Evolutionary conservation across 192 early-diverging fungal genomes (phyloP).

Genomic region (Coemansia brasiliensis): DNA sequence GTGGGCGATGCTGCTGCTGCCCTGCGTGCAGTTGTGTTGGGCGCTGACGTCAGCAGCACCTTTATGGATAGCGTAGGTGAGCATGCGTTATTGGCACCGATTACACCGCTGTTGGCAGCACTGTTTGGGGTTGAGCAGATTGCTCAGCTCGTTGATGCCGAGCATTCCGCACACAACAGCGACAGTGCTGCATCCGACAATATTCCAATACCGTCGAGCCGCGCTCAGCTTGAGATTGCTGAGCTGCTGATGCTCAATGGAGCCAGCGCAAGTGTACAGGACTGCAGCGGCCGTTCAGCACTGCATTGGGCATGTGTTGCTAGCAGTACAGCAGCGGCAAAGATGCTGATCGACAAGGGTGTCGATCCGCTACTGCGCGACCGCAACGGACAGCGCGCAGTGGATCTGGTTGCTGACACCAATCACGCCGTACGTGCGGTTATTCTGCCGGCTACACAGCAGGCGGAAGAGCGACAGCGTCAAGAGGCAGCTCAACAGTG

Average conservation of each 20-base stretch:
- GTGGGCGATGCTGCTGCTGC: conserved; percentile 56
- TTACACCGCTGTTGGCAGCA: conserved; percentile 26
- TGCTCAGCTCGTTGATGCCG: not conserved
- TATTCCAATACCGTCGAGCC: not conserved
- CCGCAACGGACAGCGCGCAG: conserved; percentile 7
- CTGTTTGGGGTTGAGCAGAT: conserved; percentile 26
- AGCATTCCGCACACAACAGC: not conserved
- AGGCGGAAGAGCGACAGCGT: conserved; percentile 24
- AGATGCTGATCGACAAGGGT: conserved; percentile 42
- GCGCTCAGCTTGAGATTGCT: conserved; percentile 32
- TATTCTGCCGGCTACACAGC: conserved; percentile 16
- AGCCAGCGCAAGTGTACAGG: conserved; percentile 18
- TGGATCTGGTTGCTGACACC: conserved; percentile 7
- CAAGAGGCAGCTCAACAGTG: conserved; percentile 2
- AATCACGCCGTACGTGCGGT: conserved; percentile 5
- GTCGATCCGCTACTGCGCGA: conserved; percentile 26
- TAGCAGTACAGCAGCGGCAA: conserved; percentile 1
- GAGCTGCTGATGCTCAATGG: conserved; percentile 51
- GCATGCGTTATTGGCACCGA: not conserved
- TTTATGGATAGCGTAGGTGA: not conserved
- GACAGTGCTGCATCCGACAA: not conserved
- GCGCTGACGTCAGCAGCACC: conserved; percentile 63
- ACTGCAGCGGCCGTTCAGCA: conserved; percentile 13
- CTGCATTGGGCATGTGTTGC: conserved; percentile 36
- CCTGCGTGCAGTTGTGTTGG: conserved; percentile 67